phyloP scores from a whole-genome alignment of 176 grass and related monocot genomes.

The Hordeum vulgare region DNA sequence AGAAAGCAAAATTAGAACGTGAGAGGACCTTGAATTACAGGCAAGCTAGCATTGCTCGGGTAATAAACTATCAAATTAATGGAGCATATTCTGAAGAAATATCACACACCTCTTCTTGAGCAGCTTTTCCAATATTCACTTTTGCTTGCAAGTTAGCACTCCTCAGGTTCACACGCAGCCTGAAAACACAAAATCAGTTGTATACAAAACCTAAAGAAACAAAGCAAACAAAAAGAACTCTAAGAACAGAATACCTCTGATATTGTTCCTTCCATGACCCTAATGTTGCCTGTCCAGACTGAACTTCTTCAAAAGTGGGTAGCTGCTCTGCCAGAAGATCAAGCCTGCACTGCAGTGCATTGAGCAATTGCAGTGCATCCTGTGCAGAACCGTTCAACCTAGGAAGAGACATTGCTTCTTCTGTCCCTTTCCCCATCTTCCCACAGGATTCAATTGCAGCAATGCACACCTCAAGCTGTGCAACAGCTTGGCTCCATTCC shows the following conservation, averaged over 20 bases:
- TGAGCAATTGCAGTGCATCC: slow-evolving; percentile 64
- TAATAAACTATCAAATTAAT: neutral
- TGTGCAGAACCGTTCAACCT: slow-evolving; percentile 65
- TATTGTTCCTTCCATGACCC: slow-evolving; percentile 73
- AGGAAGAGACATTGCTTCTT: slow-evolving; percentile 62
- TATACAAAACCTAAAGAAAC: neutral
- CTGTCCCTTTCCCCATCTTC: slow-evolving; percentile 55
- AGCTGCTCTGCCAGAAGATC: slow-evolving; percentile 71
- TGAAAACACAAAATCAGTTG: neutral
- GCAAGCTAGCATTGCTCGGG: neutral
- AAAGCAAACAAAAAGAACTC: neutral
- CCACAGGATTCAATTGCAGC: slow-evolving; percentile 49
- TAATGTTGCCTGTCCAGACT: slow-evolving; percentile 49
- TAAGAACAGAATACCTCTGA: slow-evolving; percentile 36
- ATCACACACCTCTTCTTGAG: slow-evolving; percentile 55
- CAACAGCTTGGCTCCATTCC: slow-evolving; percentile 53
- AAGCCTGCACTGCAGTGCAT: slow-evolving; percentile 66
- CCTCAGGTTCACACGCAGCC: slow-evolving; percentile 49
- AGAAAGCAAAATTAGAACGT: slow-evolving; percentile 23
- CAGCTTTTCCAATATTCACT: slow-evolving; percentile 69
- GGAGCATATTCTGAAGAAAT: neutral
- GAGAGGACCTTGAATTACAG: slow-evolving; percentile 6
- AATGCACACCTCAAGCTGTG: slow-evolving; percentile 47
- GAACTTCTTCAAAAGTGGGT: slow-evolving; percentile 67
- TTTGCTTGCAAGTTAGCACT: slow-evolving; percentile 91